phyloP scores from a whole-genome alignment of 2,329 filamentous ascomycete species.

The Sarocladiaceae sp. region DNA sequence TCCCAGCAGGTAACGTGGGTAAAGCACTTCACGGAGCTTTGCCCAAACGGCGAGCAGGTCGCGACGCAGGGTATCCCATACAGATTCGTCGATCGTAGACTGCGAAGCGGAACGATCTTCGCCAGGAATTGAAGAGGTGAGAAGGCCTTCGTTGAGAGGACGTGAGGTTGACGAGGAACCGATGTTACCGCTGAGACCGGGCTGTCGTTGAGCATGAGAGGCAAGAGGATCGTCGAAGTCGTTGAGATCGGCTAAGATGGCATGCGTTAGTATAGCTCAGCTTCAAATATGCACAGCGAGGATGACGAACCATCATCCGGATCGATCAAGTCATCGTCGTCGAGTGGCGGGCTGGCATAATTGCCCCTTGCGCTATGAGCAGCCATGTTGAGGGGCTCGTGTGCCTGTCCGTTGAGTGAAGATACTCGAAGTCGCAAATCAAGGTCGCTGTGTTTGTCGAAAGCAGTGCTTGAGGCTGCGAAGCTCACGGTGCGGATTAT shows the following conservation, averaged over 20 bases:
- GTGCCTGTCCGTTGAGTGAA: not conserved
- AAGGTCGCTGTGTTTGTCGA: not conserved
- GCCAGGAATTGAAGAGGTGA: conserved; percentile 85
- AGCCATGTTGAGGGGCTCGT: conserved; percentile 33
- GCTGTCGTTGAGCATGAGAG: conserved; percentile 65
- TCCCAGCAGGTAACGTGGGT: conserved; percentile 85
- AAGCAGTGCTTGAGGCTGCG: not conserved
- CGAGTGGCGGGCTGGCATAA: conserved; percentile 57
- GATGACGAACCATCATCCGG: conserved; percentile 64
- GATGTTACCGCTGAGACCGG: conserved; percentile 76
- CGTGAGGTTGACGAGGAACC: conserved; percentile 53
- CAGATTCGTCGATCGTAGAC: conserved; percentile 94
- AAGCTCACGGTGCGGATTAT: not conserved
- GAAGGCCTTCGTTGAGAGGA: conserved; percentile 68
- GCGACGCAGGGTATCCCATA: conserved; percentile 94
- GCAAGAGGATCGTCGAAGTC: conserved; percentile 87
- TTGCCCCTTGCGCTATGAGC: conserved; percentile 47
- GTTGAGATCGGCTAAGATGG: conserved; percentile 68
- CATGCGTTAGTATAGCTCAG: not conserved
- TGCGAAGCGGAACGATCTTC: conserved; percentile 86
- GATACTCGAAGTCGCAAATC: no score
- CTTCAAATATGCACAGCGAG: no score
- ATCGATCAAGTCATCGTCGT: conserved; percentile 74
- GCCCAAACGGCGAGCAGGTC: conserved; percentile 93
- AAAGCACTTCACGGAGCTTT: conserved; percentile 97